These are phyloP conservation scores for Arabidopsis arenosa DNA, from an alignment of 345 rosid genomes.

Conservation along the genomic window DNA sequence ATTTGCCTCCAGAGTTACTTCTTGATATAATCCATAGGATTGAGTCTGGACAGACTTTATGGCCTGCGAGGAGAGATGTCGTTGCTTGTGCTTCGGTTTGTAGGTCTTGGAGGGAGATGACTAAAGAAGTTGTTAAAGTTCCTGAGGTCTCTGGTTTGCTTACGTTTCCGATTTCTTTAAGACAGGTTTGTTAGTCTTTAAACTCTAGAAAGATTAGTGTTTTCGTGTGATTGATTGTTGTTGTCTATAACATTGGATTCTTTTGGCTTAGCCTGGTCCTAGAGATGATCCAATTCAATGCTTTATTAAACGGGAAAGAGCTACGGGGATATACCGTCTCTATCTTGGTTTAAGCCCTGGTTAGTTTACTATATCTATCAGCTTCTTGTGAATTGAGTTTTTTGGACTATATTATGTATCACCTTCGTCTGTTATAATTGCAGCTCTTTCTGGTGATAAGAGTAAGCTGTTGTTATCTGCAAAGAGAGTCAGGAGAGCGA, in stretches of 20 bases:
- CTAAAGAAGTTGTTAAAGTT: slow-evolving; percentile 64
- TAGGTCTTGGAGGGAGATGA: slow-evolving; percentile 78
- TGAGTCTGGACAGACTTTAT: slow-evolving; percentile 57
- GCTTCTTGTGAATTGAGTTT: slow-evolving; percentile 20
- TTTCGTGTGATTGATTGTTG: background rate
- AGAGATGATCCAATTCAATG: slow-evolving; percentile 86
- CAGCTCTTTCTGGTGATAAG: slow-evolving; percentile 76
- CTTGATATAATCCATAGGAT: slow-evolving; percentile 67
- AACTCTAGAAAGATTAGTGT: background rate
- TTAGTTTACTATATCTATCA: slow-evolving; percentile 40
- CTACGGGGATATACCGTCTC: slow-evolving; percentile 66
- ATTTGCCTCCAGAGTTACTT: slow-evolving; percentile 87
- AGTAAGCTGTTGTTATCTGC: slow-evolving; percentile 84
- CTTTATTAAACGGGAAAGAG: slow-evolving; percentile 80
- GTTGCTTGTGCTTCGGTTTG: slow-evolving; percentile 91
- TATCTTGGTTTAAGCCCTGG: slow-evolving; percentile 91
- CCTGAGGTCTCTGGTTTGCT: slow-evolving; percentile 74
- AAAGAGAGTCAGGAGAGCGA: slow-evolving; percentile 75
- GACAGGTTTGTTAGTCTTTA: slow-evolving; percentile 64
- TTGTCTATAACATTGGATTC: background rate
- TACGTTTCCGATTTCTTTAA: slow-evolving; percentile 84
- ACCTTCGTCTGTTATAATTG: background rate
- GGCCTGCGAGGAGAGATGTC: slow-evolving; percentile 87
- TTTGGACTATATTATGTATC: background rate
- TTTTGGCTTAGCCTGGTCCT: slow-evolving; percentile 77